A percentile compares a stretch with the other conserved stretches of the same genome.
These are phyloP conservation scores for Nematocida major DNA, from an alignment of 371 early-diverging fungal species.

Conservation along the genomic window DNA sequence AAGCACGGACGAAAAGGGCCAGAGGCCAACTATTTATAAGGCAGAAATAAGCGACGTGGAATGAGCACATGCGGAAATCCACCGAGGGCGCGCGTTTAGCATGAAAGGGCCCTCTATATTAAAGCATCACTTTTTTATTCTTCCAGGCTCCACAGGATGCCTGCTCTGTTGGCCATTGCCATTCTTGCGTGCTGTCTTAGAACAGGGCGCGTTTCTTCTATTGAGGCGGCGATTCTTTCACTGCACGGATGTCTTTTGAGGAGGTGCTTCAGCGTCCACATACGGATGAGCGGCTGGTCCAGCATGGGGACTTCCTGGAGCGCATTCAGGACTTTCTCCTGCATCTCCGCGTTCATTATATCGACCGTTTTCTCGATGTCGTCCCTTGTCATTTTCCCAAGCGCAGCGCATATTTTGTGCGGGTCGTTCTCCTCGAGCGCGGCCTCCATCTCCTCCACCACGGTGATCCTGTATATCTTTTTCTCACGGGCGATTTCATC, in stretches of 20 bases:
- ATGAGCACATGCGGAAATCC: background rate
- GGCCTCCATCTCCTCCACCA: background rate
- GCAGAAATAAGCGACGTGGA: background rate
- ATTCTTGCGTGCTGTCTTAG: background rate
- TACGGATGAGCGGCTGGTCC: slow-evolving; percentile 26
- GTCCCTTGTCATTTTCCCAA: background rate
- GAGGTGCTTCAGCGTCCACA: slow-evolving; percentile 15
- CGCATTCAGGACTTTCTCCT: background rate
- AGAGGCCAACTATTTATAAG: background rate
- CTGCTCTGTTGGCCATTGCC: background rate
- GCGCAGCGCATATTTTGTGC: background rate
- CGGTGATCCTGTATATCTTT: slow-evolving; percentile 11
- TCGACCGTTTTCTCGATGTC: slow-evolving; percentile 25
- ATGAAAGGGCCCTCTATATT: no score
- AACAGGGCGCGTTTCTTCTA: background rate
- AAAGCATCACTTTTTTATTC: background rate
- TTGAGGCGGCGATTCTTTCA: background rate
- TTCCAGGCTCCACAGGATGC: background rate
- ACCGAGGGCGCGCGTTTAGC: no score
- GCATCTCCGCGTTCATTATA: slow-evolving; percentile 17
- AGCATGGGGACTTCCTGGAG: background rate
- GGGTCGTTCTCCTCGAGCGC: slow-evolving; percentile 9
- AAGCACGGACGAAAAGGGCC: background rate
- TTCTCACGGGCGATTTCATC: slow-evolving; percentile 18
- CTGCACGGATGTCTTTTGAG: background rate